Conservation (phyloP, 139 green algal genomes). For the Picochlorum sp. region DNA sequence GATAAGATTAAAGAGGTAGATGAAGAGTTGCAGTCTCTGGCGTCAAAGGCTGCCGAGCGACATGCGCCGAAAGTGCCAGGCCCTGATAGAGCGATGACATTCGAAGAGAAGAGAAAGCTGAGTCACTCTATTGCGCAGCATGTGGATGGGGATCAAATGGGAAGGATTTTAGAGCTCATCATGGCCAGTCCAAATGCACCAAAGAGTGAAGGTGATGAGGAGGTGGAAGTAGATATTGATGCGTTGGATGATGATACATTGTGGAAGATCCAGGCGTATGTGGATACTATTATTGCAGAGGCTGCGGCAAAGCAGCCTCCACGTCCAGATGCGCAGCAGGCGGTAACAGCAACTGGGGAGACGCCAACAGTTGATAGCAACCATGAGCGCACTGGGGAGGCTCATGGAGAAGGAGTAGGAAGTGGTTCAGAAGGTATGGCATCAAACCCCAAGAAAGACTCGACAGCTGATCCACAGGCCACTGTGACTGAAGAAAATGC, state of each 20-base stretch:
- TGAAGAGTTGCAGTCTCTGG: slow-evolving; percentile 38
- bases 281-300: slow-evolving; percentile 19
- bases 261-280: slow-evolving; percentile 45
- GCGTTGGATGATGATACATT: slow-evolving; percentile 38
- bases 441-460: slow-evolving; percentile 2
- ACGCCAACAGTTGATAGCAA: slow-evolving; percentile 2
- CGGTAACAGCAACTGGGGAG: slow-evolving; percentile 1
- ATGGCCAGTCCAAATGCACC: slow-evolving; percentile 22
- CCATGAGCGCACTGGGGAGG: not conserved
- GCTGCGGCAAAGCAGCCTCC: not conserved
- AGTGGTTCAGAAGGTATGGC: slow-evolving; percentile 5
- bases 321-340: not conserved
- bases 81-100: slow-evolving; percentile 40
- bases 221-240: slow-evolving; percentile 62
- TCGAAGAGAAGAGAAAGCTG: slow-evolving; percentile 57
- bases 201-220: slow-evolving; percentile 35
- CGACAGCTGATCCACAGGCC: not conserved
- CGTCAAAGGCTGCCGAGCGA: slow-evolving; percentile 20
- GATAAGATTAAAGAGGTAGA: slow-evolving; percentile 38
- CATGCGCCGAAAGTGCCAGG: not conserved
- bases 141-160: slow-evolving; percentile 38
- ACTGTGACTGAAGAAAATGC: not conserved
- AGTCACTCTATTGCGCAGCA: slow-evolving; percentile 21
- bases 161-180: slow-evolving; percentile 47
- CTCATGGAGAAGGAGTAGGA: slow-evolving; percentile 1